A percentile compares a stretch with the other conserved stretches of the same genome.
phyloP scores from a whole-genome alignment of 2,329 filamentous ascomycete genomes.

The Hypoxylon sp. region DNA sequence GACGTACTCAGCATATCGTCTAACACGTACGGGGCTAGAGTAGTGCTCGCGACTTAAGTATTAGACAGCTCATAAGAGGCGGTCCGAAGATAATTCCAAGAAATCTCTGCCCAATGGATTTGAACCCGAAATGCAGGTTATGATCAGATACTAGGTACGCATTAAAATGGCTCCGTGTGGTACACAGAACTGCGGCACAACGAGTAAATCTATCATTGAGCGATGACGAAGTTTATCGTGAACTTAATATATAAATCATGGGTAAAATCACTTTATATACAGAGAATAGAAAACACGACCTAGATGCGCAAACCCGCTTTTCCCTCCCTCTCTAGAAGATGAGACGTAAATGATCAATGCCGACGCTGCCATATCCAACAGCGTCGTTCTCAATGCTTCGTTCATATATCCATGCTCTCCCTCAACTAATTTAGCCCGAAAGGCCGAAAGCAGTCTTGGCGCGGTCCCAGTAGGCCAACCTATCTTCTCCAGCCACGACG shows the following conservation, averaged over 20 bases:
- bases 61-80: too few relatives aligned
- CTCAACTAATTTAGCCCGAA: conserved; percentile 19
- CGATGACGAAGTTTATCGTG: not conserved
- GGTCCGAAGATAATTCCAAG: too few relatives aligned
- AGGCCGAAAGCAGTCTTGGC: conserved; percentile 64
- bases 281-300: conserved; percentile 19
- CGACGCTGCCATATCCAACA: conserved; percentile 12
- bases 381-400: not conserved
- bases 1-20: too few relatives aligned
- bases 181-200: too few relatives aligned
- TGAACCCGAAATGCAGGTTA: too few relatives aligned
- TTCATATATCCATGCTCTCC: not conserved
- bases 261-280: conserved; percentile 21
- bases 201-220: not conserved
- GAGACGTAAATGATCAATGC: conserved; percentile 13
- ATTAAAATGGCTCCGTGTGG: too few relatives aligned
- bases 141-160: too few relatives aligned
- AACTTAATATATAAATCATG: conserved; percentile 7
- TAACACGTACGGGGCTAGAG: too few relatives aligned
- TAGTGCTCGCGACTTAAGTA: too few relatives aligned
- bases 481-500: conserved; percentile 49
- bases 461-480: conserved; percentile 57
- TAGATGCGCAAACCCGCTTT: conserved; percentile 6
- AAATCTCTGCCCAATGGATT: too few relatives aligned
- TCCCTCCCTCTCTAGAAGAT: conserved; percentile 6